Base-by-base conservation (phyloP, 495 filamentous ascomycete genomes). In the Xeromyces bisporus region DNA sequence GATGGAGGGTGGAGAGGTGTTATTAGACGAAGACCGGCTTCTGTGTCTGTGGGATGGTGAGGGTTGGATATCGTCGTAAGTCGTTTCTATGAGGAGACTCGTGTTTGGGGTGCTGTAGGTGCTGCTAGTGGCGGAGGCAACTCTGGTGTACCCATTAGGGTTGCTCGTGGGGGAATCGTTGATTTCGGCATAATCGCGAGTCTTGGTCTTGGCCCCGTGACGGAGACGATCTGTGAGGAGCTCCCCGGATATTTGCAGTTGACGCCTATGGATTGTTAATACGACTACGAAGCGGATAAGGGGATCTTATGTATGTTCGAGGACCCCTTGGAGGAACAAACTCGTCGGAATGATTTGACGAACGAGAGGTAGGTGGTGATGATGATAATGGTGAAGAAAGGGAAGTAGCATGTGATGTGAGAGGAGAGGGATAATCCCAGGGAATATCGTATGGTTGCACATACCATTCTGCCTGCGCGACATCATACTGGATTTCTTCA, bases 1-100 rank as follows among this genome's bases (percentile, higher is more conserved):
- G 21, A 59, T 46, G 10, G 60, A 64, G 1, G 65, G 65, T 6
- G 65, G 64, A 15, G 65, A 69, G 30, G 56, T 55, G 55, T 51
- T 15, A 43, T 18, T 2, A 50, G 49, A 20, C 58, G 53, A 12
- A 54, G 51, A n/a, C 55, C 50, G 2, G 37, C 37, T 4, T 61
- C 56, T 2, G 43, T 35, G 26, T 41, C 27, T 20, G 43, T 46
- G 27, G 44, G 48, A 5, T 4, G 9, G 20, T 21, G 4, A 9
- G 5, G 9, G 20, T 21, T 9, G 20, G 20, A 9, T n/a, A n/a
- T n/a, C n/a, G n/a, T n/a, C n/a, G n/a, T n/a, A n/a, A n/a, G n/a
- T n/a, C n/a, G n/a, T n/a, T n/a, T n/a, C n/a, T n/a, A n/a, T n/a
- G n/a, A n/a, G n/a, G n/a, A n/a, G n/a, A n/a, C n/a, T n/a, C n/a